A percentile compares a stretch with the other conserved stretches of the same genome.
Evolutionary conservation across 2,329 filamentous ascomycete species (phyloP).

Genomic region (Elsinoe arachidis): DNA sequence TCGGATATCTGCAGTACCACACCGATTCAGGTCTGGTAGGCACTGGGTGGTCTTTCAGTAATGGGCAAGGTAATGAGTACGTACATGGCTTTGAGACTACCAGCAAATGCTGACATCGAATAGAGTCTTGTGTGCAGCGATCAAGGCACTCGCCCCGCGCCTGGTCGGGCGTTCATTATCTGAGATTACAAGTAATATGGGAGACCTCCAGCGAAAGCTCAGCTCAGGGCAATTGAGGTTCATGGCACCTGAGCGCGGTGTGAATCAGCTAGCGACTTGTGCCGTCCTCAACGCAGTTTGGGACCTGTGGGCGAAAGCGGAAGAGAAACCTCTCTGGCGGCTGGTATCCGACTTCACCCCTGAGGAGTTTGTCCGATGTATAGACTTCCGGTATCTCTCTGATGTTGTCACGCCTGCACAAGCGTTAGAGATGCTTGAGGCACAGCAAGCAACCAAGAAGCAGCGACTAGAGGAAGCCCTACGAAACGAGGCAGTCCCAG

Average conservation of each 20-base stretch:
- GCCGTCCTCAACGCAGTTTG: conserved; percentile 85
- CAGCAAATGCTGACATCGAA: too few species aligned
- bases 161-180: conserved; percentile 67
- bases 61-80: conserved; percentile 74
- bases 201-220: conserved; percentile 79
- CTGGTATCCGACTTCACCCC: conserved; percentile 84
- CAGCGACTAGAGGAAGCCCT: conserved; percentile 65
- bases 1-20: conserved; percentile 85
- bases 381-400: conserved; percentile 91
- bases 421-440: conserved; percentile 61
- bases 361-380: conserved; percentile 76
- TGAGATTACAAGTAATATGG: conserved; percentile 71
- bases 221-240: conserved; percentile 86
- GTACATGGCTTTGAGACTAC: too few species aligned
- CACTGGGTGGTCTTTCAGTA: conserved; percentile 80
- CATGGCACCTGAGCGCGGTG: conserved; percentile 90
- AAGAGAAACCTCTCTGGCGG: conserved; percentile 81
- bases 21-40: conserved; percentile 65
- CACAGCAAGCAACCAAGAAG: conserved; percentile 58
- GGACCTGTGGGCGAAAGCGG: conserved; percentile 85
- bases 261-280: conserved; percentile 82
- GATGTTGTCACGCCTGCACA: conserved; percentile 82
- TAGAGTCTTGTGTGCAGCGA: conserved; percentile 71
- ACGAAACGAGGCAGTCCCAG: conserved; percentile 66
- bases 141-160: conserved; percentile 66